A percentile compares a stretch with the other conserved stretches of the same genome.
These are phyloP conservation scores for Herpetospermum pedunculosum DNA, from an alignment of 306 rosid species.

Conservation along the genomic window DNA sequence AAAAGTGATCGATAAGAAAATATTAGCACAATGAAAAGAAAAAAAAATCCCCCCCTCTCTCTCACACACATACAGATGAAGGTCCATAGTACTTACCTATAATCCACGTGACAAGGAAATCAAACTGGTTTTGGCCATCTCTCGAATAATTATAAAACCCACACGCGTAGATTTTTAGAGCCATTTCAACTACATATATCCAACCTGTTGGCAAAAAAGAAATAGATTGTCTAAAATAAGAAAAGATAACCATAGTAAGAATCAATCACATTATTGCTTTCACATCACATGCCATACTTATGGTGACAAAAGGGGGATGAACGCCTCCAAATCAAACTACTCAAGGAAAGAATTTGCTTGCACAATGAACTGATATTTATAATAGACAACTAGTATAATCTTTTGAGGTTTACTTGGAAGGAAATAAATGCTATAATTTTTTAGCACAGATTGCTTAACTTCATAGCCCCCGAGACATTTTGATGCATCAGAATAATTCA, in stretches of 20 bases:
- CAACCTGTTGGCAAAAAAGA: slow-evolving; percentile 51
- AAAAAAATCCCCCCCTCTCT: not conserved
- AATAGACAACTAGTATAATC: not conserved
- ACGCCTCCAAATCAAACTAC: not conserved
- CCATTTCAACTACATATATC: slow-evolving; percentile 87
- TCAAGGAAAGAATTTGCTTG: not conserved
- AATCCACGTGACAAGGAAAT: slow-evolving; percentile 65
- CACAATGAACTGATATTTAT: not conserved
- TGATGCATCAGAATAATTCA: not conserved
- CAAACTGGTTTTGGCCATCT: slow-evolving; percentile 90
- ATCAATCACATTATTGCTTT: not conserved
- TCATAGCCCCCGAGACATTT: not conserved
- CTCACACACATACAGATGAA: not conserved
- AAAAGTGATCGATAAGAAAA: not conserved
- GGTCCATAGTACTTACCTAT: slow-evolving; percentile 48
- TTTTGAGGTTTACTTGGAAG: not conserved
- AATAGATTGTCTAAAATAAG: not conserved
- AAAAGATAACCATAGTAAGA: not conserved
- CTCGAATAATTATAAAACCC: slow-evolving; percentile 94
- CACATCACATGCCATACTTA: not conserved
- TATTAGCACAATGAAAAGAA: not conserved
- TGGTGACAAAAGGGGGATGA: not conserved
- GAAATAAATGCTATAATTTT: not conserved
- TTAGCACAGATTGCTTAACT: not conserved
- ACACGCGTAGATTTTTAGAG: slow-evolving; percentile 60